A percentile compares a stretch with the other conserved stretches of the same genome.
These are phyloP conservation scores for Elsinoe necatrix DNA, from an alignment of 2,329 filamentous ascomycete genomes.

Conservation along the genomic window DNA sequence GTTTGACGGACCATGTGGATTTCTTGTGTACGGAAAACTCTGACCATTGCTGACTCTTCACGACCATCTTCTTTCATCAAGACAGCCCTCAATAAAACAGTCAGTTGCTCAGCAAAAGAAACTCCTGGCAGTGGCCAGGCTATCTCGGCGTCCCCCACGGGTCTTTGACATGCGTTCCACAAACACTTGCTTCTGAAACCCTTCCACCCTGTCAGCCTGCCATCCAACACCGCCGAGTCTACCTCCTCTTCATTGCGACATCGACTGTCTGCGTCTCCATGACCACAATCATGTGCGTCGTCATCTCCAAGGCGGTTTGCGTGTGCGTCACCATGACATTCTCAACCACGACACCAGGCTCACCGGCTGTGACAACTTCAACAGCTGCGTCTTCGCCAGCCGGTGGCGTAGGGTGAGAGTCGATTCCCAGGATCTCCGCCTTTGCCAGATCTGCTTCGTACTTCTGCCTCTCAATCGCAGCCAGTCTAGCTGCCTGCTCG, in stretches of 20 bases:
- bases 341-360: not conserved
- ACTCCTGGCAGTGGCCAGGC: not conserved
- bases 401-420: not conserved
- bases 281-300: slow-evolving; percentile 6
- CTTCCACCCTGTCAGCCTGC: not conserved
- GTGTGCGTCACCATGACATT: slow-evolving; percentile 10
- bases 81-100: not conserved
- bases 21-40: not conserved
- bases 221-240: slow-evolving; percentile 4
- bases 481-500: not conserved
- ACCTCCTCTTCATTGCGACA: not conserved
- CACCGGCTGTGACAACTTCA: not conserved
- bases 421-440: slow-evolving; percentile 5
- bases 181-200: not conserved
- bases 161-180: slow-evolving; percentile 10
- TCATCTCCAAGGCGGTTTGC: slow-evolving; percentile 3
- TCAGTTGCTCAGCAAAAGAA: not conserved
- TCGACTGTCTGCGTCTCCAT: slow-evolving; percentile 10
- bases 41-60: not conserved
- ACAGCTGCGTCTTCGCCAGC: not conserved
- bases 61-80: not conserved
- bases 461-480: slow-evolving; percentile 9
- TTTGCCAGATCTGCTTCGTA: slow-evolving; percentile 4
- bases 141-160: not conserved
- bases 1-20: not conserved